phyloP scores from a whole-genome alignment of 2,329 filamentous ascomycete genomes.

The Fusarium oxysporum region DNA sequence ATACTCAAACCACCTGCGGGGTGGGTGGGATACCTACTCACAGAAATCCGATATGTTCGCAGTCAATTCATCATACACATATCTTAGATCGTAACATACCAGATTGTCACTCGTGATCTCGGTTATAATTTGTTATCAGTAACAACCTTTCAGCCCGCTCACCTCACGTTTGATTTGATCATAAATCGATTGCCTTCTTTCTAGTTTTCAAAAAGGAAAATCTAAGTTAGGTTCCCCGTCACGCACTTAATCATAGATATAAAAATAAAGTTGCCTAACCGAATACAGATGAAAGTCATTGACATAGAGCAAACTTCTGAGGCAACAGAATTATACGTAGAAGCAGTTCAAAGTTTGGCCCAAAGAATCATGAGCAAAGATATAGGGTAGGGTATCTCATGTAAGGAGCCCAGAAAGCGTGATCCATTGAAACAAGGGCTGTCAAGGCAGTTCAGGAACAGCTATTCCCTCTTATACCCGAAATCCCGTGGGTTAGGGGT shows the following conservation, averaged over 20 bases:
- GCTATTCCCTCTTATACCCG: constrained; percentile 25
- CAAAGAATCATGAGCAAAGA: neutral
- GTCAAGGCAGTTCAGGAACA: neutral
- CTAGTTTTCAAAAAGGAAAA: neutral
- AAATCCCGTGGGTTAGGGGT: constrained; percentile 31
- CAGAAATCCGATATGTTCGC: neutral
- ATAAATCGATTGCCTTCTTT: too few species aligned
- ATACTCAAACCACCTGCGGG: neutral
- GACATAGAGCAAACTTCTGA: neutral
- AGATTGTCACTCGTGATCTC: neutral
- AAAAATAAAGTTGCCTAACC: neutral
- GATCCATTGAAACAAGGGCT: neutral
- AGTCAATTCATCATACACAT: neutral
- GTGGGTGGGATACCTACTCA: neutral
- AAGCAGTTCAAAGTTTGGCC: neutral
- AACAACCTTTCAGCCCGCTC: neutral
- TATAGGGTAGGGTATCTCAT: neutral
- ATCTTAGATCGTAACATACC: neutral
- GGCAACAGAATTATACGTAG: neutral
- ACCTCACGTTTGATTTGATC: neutral
- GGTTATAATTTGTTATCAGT: too few species aligned
- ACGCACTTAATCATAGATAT: neutral
- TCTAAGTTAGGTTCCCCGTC: neutral
- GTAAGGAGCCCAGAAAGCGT: neutral
- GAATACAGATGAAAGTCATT: neutral